A percentile compares a stretch with the other conserved stretches of the same genome.
phyloP scores from a whole-genome alignment of 371 early-diverging fungal genomes.

The Lichtheimia ornata region DNA sequence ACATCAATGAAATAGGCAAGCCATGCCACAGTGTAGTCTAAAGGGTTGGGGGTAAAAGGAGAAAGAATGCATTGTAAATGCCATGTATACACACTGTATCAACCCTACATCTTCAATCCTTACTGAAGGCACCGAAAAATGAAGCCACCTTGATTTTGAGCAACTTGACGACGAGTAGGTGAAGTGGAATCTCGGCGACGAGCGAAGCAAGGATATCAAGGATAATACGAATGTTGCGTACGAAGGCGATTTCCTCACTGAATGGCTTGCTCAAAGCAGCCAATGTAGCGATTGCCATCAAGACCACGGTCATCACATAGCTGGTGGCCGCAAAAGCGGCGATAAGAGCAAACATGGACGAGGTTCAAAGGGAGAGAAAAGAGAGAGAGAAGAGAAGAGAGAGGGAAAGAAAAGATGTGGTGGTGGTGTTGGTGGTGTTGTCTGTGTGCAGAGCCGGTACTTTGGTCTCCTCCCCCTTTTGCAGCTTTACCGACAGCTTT shows the following conservation, averaged over 20 bases:
- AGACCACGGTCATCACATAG: constrained; percentile 14
- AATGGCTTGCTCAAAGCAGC: constrained; percentile 17
- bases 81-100: background rate
- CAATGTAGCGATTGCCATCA: constrained; percentile 7
- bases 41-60: background rate
- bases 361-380: background rate
- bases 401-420: background rate
- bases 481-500: too few relatives aligned
- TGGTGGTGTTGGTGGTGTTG: background rate
- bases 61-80: background rate
- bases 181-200: constrained; percentile 32
- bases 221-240: constrained; percentile 14
- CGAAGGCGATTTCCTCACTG: background rate
- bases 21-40: constrained; percentile 27
- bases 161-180: constrained; percentile 23
- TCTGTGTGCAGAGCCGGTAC: too few relatives aligned
- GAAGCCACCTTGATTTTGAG: constrained; percentile 11
- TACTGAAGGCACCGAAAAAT: constrained; percentile 35
- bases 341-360: constrained; percentile 14
- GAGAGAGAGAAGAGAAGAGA: background rate
- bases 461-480: too few relatives aligned
- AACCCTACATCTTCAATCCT: constrained; percentile 1
- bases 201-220: constrained; percentile 15
- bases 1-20: constrained; percentile 24
- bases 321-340: constrained; percentile 17